Evolutionary conservation across 2,329 filamentous ascomycete species (phyloP), one percentile per base, ranked within the genome.

Genomic region (Metarhizium rileyi): DNA sequence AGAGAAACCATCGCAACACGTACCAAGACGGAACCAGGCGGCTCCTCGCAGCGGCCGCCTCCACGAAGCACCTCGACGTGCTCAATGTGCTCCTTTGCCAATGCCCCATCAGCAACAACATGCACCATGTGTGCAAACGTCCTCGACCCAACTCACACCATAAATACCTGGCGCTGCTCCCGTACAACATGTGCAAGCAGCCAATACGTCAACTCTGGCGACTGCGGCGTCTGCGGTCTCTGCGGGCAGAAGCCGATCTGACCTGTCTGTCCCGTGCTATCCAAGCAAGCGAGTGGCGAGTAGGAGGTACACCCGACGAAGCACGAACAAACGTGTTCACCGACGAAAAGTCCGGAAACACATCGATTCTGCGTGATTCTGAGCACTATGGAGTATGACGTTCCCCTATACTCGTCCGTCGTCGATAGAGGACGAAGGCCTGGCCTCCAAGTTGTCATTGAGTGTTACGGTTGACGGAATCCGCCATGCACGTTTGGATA

Each of bases 41-140:
- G 18, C 1, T 2, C 35, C 16, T 20, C 18, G 35, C 38, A 42
- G 38, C 38, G 22, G 23, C 4, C 5, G 1, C 27, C 23, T 7
- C 23, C 36, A 16, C 38, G 14, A 5, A 23, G 22, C 22, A 27
- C 23, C 28, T 44, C 44, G 46, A 26, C 43, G 12, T 86, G 86
- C 59, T 68, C 74, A 1, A 70, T 86, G 49, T 94, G 88, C 64
- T 89, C 86, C 0, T 77, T 85, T 46, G 67, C 70, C 46, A 90
- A 89, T 60, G 67, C 74, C 5, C 44, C 60, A 0, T 58, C 61
- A 8, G 69, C 77, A 7, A 65, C 80, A 2, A 85, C 78, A 4
- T 93, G 88, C 63, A 66, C 66, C 7, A 75, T 83, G 48, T 93
- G 88, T 63, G 76, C 81, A 23, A 80, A 91, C 55, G 86, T 90